A percentile compares a stretch with the other conserved stretches of the same genome.
phyloP scores from a whole-genome alignment of 306 rosid species.

The Prinsepia uniflora region DNA sequence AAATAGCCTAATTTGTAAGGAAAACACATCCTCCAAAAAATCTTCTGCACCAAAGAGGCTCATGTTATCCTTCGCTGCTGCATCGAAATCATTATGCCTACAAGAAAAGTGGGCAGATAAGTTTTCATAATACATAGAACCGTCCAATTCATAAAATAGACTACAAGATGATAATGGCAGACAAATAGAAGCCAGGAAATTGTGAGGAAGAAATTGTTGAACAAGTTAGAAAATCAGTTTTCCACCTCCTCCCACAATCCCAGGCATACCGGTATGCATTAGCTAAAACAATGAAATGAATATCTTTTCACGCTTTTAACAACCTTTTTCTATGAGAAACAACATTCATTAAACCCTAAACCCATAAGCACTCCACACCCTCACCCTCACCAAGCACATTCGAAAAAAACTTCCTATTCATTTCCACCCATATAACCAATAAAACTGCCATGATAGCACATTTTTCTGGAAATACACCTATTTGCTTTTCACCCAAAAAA shows the following conservation, averaged over 20 bases:
- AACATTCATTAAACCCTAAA: background rate
- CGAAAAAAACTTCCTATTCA: background rate
- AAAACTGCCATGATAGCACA: background rate
- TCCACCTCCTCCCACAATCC: background rate
- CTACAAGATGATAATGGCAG: background rate
- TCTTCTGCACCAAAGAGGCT: constrained; percentile 39
- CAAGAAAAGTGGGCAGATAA: constrained; percentile 33
- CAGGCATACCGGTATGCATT: background rate
- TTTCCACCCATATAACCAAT: background rate
- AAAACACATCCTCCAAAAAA: constrained; percentile 47
- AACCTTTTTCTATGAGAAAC: background rate
- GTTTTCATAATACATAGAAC: constrained; percentile 8
- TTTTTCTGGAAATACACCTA: background rate
- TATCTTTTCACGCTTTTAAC: background rate
- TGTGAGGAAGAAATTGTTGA: background rate
- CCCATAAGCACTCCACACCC: background rate
- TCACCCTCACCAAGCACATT: background rate
- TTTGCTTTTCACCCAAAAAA: background rate
- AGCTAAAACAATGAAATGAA: constrained; percentile 1
- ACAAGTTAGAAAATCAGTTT: background rate
- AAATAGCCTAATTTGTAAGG: constrained; percentile 66
- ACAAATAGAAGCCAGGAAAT: background rate
- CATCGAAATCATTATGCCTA: constrained; percentile 55
- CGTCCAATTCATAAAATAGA: constrained; percentile 3
- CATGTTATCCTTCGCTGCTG: constrained; percentile 41